Evolutionary conservation across 1,139 yeast species (phyloP).

Genomic region (Yamadazyma conglobata): DNA sequence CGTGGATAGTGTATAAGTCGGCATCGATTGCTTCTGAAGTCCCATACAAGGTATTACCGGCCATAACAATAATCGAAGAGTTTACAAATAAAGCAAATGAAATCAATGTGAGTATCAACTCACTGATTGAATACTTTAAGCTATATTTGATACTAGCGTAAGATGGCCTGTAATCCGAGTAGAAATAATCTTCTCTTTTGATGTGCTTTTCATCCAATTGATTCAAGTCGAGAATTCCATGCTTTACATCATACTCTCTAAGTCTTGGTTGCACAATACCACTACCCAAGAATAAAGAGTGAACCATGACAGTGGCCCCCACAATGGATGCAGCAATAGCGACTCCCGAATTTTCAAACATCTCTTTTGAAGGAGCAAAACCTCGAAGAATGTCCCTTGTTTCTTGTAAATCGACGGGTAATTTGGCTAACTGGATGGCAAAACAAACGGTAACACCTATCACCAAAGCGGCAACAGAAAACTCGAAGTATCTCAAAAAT

Average conservation of each 20-base stretch:
- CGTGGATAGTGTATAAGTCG: constrained; percentile 70
- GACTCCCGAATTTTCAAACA: constrained; percentile 62
- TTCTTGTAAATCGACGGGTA: constrained; percentile 40
- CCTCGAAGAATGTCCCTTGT: constrained; percentile 62
- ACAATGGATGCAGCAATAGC: constrained; percentile 73
- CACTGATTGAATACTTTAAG: constrained; percentile 61
- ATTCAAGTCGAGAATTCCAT: constrained; percentile 51
- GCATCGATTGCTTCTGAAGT: constrained; percentile 65
- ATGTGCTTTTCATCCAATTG: constrained; percentile 45
- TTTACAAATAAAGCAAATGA: constrained; percentile 74
- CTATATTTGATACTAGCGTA: constrained; percentile 64
- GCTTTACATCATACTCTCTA: constrained; percentile 56
- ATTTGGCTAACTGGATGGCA: constrained; percentile 59
- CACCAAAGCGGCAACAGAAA: constrained; percentile 63
- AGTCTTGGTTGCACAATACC: constrained; percentile 73
- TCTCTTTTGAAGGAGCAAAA: constrained; percentile 60
- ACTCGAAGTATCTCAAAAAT: constrained; percentile 64
- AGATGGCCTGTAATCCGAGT: constrained; percentile 57
- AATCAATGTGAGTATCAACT: constrained; percentile 61
- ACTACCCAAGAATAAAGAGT: constrained; percentile 70
- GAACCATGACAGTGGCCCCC: constrained; percentile 87
- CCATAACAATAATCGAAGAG: constrained; percentile 68
- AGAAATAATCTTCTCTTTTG: constrained; percentile 20
- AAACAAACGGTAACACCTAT: constrained; percentile 69
- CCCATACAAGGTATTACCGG: constrained; percentile 65